phyloP scores from a whole-genome alignment of 1,139 yeast genomes.

The Zygosaccharomyces pseudobailii region DNA sequence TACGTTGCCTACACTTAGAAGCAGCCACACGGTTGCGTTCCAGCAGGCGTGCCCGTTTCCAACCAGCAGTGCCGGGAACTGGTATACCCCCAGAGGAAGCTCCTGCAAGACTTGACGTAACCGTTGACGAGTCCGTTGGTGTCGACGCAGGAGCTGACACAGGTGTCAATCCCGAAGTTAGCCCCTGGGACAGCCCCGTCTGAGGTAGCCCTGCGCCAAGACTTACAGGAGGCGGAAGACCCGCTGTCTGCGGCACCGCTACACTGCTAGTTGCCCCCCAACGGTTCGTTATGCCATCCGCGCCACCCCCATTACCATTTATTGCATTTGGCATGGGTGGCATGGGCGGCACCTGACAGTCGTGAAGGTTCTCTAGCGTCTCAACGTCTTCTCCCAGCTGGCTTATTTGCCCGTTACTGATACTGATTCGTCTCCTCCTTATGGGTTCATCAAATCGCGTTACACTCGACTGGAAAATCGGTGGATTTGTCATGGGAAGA shows the following conservation, averaged over 20 bases:
- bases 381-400: conserved; percentile 43
- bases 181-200: not conserved
- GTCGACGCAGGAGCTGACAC: not conserved
- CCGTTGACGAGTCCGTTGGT: conserved; percentile 2
- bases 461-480: conserved; percentile 53
- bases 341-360: conserved; percentile 35
- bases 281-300: not conserved
- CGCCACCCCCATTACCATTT: conserved; percentile 3
- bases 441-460: conserved; percentile 35
- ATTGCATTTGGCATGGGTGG: conserved; percentile 13
- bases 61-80: conserved; percentile 73
- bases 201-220: not conserved
- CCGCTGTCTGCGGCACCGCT: not conserved
- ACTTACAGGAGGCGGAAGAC: not conserved
- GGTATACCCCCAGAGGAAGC: conserved; percentile 44
- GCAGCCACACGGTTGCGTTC: conserved; percentile 74
- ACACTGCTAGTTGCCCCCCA: not conserved
- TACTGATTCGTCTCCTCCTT: conserved; percentile 59
- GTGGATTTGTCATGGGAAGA: conserved; percentile 60
- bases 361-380: conserved; percentile 27
- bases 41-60: conserved; percentile 66
- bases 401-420: conserved; percentile 76
- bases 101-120: conserved; percentile 1
- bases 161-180: not conserved
- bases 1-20: conserved; percentile 69